These are phyloP conservation scores for Globisporangium paddicum DNA, from an alignment of 352 stramenopile species.

Conservation along the genomic window DNA sequence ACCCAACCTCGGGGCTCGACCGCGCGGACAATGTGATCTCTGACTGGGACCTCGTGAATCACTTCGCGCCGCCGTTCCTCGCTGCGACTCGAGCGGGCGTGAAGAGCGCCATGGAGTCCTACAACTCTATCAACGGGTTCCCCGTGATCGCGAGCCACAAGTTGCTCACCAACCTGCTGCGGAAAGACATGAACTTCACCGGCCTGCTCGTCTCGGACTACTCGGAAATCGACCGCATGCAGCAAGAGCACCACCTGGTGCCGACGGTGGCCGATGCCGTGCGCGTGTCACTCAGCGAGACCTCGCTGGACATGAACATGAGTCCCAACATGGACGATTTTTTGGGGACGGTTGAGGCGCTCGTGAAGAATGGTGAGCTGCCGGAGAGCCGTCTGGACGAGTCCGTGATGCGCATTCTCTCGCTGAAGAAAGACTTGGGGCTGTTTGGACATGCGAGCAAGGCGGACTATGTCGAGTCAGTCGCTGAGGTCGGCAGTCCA, in stretches of 20 bases:
- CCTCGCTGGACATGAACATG: conserved; percentile 93
- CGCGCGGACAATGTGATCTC: conserved; percentile 63
- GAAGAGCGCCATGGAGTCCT: conserved; percentile 89
- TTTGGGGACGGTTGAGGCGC: conserved; percentile 39
- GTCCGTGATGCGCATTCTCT: conserved; percentile 60
- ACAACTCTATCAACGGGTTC: conserved; percentile 85
- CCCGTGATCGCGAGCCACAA: conserved; percentile 84
- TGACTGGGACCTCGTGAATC: conserved; percentile 67
- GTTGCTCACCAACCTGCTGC: conserved; percentile 73
- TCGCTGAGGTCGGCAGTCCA: conserved; percentile 33
- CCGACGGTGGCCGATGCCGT: conserved; percentile 57
- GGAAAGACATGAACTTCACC: conserved; percentile 84
- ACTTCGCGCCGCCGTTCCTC: conserved; percentile 72
- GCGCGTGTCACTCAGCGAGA: conserved; percentile 65
- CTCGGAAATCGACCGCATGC: conserved; percentile 87
- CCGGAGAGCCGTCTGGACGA: conserved; percentile 48
- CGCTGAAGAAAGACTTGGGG: conserved; percentile 46
- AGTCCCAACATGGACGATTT: conserved; percentile 50
- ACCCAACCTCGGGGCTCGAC: conserved; percentile 58
- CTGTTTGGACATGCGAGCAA: conserved; percentile 25
- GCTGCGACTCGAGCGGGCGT: conserved; percentile 66
- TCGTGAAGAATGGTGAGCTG: conserved; percentile 41
- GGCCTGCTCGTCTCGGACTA: conserved; percentile 92
- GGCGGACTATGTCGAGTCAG: neutral
- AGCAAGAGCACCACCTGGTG: conserved; percentile 79